Evolutionary conservation across 1,139 yeast genomes (phyloP).

Genomic region (Geotrichum citri-aurantii): DNA sequence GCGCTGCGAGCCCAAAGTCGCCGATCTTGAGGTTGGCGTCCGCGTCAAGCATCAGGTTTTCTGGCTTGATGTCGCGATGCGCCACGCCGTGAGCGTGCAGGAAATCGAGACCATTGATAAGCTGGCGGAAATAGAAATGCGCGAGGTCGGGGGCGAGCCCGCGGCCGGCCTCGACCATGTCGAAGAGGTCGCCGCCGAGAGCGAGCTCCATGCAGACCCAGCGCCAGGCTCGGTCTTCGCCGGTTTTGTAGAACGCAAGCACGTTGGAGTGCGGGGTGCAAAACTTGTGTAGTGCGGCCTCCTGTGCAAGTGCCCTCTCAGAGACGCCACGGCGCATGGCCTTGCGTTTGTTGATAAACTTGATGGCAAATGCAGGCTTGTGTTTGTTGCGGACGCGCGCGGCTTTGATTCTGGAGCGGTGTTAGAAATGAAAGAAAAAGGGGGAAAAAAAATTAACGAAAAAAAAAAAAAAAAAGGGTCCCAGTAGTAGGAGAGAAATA

Average conservation of each 20-base stretch:
- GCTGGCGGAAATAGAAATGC: constrained; percentile 60
- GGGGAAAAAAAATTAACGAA: too few species aligned
- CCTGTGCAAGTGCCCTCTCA: constrained; percentile 46
- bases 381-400: constrained; percentile 7
- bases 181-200: constrained; percentile 64
- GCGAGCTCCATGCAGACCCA: constrained; percentile 65
- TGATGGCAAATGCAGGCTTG: constrained; percentile 45
- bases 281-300: constrained; percentile 49
- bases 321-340: constrained; percentile 43
- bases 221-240: constrained; percentile 47
- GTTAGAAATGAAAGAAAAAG: neutral
- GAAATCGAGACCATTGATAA: constrained; percentile 50
- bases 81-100: constrained; percentile 72
- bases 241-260: constrained; percentile 47
- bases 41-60: constrained; percentile 69
- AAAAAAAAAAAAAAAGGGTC: too few species aligned
- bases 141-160: constrained; percentile 64
- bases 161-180: constrained; percentile 56
- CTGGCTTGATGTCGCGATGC: constrained; percentile 87
- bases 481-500: too few species aligned
- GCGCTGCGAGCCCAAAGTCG: constrained; percentile 63
- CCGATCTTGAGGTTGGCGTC: constrained; percentile 60
- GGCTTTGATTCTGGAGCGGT: constrained; percentile 8
- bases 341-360: constrained; percentile 48
- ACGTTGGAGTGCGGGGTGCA: constrained; percentile 56